Evolutionary conservation across 768 basidiomycete genomes (phyloP), one percentile per base, ranked within the genome.

Genomic region (Clathrus columnatus): DNA sequence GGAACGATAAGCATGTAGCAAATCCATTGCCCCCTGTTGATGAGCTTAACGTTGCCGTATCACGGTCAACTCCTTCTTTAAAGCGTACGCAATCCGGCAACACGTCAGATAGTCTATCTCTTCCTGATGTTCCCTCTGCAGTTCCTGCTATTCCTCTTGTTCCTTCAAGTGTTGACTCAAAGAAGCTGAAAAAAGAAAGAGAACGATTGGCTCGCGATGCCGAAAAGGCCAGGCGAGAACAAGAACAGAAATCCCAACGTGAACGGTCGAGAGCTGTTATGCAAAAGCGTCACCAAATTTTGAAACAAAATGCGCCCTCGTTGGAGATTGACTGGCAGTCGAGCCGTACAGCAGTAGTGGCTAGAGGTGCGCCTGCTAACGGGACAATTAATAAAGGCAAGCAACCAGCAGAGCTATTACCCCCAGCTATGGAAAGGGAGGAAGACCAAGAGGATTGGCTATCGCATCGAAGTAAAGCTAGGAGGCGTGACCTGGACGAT

Each of bases 231-330:
- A 83, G 85, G 59, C 87, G 91, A 60, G 82, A 82, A 54, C 75
- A 87, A 59, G 81, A 78, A 17, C 81, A 84, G 67, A 82, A 81
- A 62, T 83, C 74, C 64, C 83, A 89, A 59, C 81, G 83, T 62
- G 93, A 96, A 63, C 87, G 92, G 68, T 89, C 92, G 17, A 81
- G 92, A 53, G 91, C 90, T 44, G 92, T 95, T 69, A 87, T 94
- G 83, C 80, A 84, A 64, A 95, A 94, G 73, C 85, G 90, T 60
- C 84, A 80, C 57, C 82, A 84, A 61, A 76, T 91, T 69, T 73
- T 87, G 62, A 80, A 80, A 64, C 77, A 82, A 61, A 76, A 66
- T 17, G 68, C 73, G 27, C 69, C 67, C 45, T 73, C 70, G 61
- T 71, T 74, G 54, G 80, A 85, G 57, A 65, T 85, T 29, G 85